phyloP scores from a whole-genome alignment of 345 rosid species.

The Nephelium lappaceum region DNA sequence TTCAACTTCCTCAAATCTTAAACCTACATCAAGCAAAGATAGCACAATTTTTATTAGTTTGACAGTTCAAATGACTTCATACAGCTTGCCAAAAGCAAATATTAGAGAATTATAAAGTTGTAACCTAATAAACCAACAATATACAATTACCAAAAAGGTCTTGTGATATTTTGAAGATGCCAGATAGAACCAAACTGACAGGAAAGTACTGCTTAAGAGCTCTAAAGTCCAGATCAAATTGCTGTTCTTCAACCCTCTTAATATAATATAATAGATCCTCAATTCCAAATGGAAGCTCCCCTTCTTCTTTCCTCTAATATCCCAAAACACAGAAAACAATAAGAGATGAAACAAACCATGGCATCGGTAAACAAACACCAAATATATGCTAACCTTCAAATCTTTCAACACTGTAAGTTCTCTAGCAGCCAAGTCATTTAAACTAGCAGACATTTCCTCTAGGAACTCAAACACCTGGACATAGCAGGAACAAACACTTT shows the following conservation, averaged over 20 bases:
- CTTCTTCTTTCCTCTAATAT: slow-evolving; percentile 87
- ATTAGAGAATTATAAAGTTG: neutral
- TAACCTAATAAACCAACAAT: slow-evolving; percentile 7
- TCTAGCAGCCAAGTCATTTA: slow-evolving; percentile 67
- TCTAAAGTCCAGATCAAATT: slow-evolving; percentile 80
- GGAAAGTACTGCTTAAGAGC: slow-evolving; percentile 82
- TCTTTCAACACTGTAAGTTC: slow-evolving; percentile 77
- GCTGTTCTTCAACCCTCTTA: slow-evolving; percentile 77
- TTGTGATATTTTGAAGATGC: slow-evolving; percentile 83
- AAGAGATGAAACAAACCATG: slow-evolving; percentile 20
- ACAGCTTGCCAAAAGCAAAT: neutral
- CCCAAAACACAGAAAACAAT: slow-evolving; percentile 25
- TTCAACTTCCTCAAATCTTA: slow-evolving; percentile 74
- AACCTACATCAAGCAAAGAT: slow-evolving; percentile 48
- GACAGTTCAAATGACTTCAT: neutral
- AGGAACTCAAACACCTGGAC: slow-evolving; percentile 86
- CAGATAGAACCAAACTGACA: slow-evolving; percentile 79
- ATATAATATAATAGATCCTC: slow-evolving; percentile 84
- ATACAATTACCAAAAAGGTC: slow-evolving; percentile 80
- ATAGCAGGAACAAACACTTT: slow-evolving; percentile 9
- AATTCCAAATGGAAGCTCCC: slow-evolving; percentile 74
- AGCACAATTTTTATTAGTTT: slow-evolving; percentile 4
- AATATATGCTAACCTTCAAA: slow-evolving; percentile 61
- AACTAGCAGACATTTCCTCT: slow-evolving; percentile 81
- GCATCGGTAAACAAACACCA: slow-evolving; percentile 15